A percentile compares a stretch with the other conserved stretches of the same genome.
phyloP scores from a whole-genome alignment of 108 stramenopile species.

The Nitzschia putrida region DNA sequence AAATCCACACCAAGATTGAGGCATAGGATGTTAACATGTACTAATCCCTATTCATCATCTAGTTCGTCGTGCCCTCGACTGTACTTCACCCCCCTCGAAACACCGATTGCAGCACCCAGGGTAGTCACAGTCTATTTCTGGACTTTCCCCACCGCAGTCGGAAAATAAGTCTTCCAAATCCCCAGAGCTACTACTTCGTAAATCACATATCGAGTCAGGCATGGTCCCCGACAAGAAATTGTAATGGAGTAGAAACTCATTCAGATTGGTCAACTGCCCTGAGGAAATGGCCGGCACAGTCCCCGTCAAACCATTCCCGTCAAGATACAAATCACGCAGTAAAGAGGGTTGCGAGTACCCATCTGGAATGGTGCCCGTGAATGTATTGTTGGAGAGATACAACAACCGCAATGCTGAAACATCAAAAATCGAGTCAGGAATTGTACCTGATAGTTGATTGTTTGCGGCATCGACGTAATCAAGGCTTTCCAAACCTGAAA shows the following conservation, averaged over 20 bases:
- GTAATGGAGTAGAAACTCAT: constrained; percentile 47
- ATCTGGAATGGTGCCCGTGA: constrained; percentile 74
- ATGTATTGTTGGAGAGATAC: constrained; percentile 70
- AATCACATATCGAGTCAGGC: constrained; percentile 42
- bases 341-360: constrained; percentile 26
- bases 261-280: constrained; percentile 31
- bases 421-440: constrained; percentile 68
- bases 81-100: constrained; percentile 29
- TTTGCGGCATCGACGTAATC: constrained; percentile 67
- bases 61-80: background rate
- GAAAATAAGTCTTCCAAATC: constrained; percentile 46
- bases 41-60: too few species aligned
- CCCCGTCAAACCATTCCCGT: constrained; percentile 62
- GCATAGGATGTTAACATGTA: too few species aligned
- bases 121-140: constrained; percentile 47
- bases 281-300: constrained; percentile 37
- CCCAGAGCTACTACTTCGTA: constrained; percentile 21
- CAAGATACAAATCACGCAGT: constrained; percentile 53
- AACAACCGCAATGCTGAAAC: constrained; percentile 56
- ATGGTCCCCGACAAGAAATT: constrained; percentile 48
- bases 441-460: constrained; percentile 63
- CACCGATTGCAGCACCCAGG: constrained; percentile 59
- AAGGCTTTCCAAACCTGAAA: constrained; percentile 50
- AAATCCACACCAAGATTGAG: too few species aligned
- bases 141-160: constrained; percentile 42